phyloP scores from a whole-genome alignment of 148 eudicot species.

The Mesembryanthemum crystallinum region DNA sequence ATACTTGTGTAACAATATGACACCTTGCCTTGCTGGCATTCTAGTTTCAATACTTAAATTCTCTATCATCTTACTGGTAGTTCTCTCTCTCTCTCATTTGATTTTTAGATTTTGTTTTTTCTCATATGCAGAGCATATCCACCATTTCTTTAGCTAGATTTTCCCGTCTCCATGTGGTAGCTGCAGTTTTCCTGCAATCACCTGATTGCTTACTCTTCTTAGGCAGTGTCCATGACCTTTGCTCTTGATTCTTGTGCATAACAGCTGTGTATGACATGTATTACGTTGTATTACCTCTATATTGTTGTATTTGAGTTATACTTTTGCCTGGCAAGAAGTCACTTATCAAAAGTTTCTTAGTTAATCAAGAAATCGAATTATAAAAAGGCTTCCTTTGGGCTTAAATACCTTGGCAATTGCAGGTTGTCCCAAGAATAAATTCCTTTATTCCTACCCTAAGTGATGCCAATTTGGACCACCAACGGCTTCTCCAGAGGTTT shows the following conservation, averaged over 20 bases:
- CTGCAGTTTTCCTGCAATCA: background rate
- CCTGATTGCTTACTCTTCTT: background rate
- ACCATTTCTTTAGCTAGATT: background rate
- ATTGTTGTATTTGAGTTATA: background rate
- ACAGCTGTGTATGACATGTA: background rate
- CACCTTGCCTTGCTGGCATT: background rate
- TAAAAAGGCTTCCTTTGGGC: background rate
- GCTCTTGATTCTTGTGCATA: background rate
- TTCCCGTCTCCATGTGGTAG: background rate
- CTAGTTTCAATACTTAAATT: background rate
- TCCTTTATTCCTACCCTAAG: conserved; percentile 61
- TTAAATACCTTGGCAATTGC: conserved; percentile 26
- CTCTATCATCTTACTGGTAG: background rate
- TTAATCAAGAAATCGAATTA: background rate
- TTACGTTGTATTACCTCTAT: background rate
- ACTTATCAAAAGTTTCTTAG: background rate
- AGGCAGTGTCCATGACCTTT: background rate
- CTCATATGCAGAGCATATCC: background rate
- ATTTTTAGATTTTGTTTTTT: background rate
- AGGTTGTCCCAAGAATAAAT: conserved; percentile 83
- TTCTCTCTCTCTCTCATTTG: background rate
- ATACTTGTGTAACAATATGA: background rate
- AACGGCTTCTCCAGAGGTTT: conserved; percentile 71
- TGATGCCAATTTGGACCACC: conserved; percentile 82
- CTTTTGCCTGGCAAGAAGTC: background rate